Base-by-base conservation (phyloP, 2,329 filamentous ascomycete species). In the Balansia obtecta region DNA sequence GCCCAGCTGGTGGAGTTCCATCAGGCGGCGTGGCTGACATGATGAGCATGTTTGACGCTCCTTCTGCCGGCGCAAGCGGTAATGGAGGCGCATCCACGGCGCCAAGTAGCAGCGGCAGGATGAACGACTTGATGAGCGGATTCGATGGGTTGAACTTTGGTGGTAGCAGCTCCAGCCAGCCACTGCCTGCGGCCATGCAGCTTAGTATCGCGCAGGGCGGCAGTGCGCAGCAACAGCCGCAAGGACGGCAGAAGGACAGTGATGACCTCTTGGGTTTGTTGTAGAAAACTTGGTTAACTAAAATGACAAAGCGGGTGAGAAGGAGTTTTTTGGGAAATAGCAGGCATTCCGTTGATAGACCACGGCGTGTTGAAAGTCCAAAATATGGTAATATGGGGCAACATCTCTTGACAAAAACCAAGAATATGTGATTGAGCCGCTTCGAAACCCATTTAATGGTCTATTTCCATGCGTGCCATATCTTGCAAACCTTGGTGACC, bases 51-150 rank as follows among this genome's bases (percentile, higher is more conserved):
- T 87, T 86, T 53, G 83, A 85, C 46, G 81, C 79, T 2, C 80
- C 81, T 15, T 72, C 75, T 13, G 41, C 43, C 20, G 74, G 77
- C n/a, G 67, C 75, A 20, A 68, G 73, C 45, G 54, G 65, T 59
- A 53, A 46, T 46, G 32, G 46, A 40, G 44, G 16, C 40, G 52
- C 48, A 2, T 72, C 74, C 1, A 65, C 70, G 4, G 60, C 66
- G 51, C 58, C 50, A 50, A 63, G 49, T 59, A 63, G 46, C 27
- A 68, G 69, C 60, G 76, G 76, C 65, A 86, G 83, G 50, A 79
- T 95, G 74, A 86, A 87, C 57, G 90, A 97, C 67, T 71, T 98
- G 61, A 85, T 96, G 74, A 88, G 88, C 62, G 90, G 90, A 1
- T 94, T 98, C 63, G 86, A 83, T 30, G 82, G 81, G 4, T 73